Evolutionary conservation across 1,284 basidiomycete genomes (phyloP), one percentile per base, ranked within the genome.

Genomic region (Sphaerobolus stellatus): DNA sequence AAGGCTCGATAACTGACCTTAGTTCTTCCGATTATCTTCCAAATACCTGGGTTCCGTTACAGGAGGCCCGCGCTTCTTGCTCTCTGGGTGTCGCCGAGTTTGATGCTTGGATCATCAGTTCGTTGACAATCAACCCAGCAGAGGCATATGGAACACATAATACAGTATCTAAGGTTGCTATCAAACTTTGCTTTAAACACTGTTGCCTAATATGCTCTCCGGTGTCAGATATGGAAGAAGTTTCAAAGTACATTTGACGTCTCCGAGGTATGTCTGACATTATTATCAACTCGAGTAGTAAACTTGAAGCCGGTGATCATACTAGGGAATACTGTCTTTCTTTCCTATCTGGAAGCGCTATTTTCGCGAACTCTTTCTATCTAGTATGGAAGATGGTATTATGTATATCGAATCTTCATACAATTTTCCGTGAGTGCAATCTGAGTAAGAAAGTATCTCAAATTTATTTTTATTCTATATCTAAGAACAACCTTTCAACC

Each of bases 131-230:
- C 59, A 82, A 84, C 63, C 82, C 86, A 4, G 71, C 73, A 1
- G 84, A 88, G 61, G 85, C 86, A 6, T 88, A 89, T 61, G 73
- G 75, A 5, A 88, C 83, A 1, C 82, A 88, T 58, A 86, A 87
- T 54, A 84, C 84, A 3, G 73, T 83, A 3, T 69, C 73, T 3
- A 86, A 87, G 77, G 86, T 81, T 36, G 63, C 43, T 20, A 24
- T 38, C 8, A 11, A 27, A 43, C 48, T 6, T 14, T 30, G 8
- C 36, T 30, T 36, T 36, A 13, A 44, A 33, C 38, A 16, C 22
- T 13, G 16, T 18, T 22, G 28, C 36, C n/a, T 27, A 22, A 20
- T 36, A 18, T 18, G 33, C 18, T 36, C 33, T 11, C 33, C 40
- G 13, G 22, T 22, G 20, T 4, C 52, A 88, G 86, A 89, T 90